Base-by-base conservation (phyloP, 148 eudicot genomes). In the Diospyros lotus region DNA sequence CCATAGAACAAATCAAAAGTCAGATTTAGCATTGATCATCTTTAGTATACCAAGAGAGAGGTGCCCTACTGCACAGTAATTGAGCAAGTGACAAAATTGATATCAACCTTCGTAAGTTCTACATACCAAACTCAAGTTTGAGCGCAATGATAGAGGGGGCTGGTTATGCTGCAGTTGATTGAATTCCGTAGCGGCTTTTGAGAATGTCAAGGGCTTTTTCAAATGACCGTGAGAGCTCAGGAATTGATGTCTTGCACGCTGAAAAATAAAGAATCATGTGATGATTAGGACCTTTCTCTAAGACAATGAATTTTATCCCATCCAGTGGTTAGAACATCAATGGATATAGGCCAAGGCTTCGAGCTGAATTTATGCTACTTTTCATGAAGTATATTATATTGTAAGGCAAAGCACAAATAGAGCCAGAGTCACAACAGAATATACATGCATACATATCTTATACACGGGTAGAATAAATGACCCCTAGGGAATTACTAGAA, bases 191-290 rank as follows among this genome's bases (percentile, higher is more conserved):
- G 43, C 90, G 92, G 76, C 74, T 89, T 65, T 86, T 80, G 13
- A 93, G 87, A 84, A 79, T 78, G 79, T 86, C 90, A 66, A 90
- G 80, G 64, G 85, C 77, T 80, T 87, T 85, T 83, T 90, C 93
- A 62, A 87, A 78, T 48, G 86, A 83, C 61, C 90, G 86, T 60
- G 81, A 80, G 73, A 89, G 86, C 83, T 87, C 91, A 52, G 98
- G 93, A 60, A 90, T 85, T 63, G 92, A 71, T 72, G 86, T 83
- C 76, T 90, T 89, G 78, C 89, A 89, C 45, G 87, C 98, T 93
- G 96, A 40, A 82, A 79, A 40, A 64, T 2, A 12, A 53, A 58
- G 9, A 51, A 44, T 44, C 58, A 39, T 58, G 46, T 66, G 67
- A 40, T 9, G 71, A 41, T 9, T 59, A 71, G 44, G 39, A 53